These are phyloP conservation scores for Tetrapisispora taiwanensis DNA, from an alignment of 805 yeast genomes.

Conservation along the genomic window DNA sequence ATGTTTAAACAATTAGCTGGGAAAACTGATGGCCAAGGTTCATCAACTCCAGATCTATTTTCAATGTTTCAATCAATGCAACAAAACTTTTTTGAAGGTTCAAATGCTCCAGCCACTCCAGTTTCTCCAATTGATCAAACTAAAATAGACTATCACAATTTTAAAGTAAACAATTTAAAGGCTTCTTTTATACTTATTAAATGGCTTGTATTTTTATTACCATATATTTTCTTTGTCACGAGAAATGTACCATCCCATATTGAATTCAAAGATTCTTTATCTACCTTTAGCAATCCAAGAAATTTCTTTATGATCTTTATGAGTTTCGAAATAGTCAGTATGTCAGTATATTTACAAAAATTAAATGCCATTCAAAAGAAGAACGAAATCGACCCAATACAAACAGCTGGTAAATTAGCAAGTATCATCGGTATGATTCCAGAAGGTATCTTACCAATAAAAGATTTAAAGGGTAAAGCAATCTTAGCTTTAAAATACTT, in stretches of 20 bases:
- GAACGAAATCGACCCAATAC: slow-evolving; percentile 19
- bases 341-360: slow-evolving; percentile 25
- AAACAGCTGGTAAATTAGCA: slow-evolving; percentile 22
- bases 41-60: slow-evolving; percentile 19
- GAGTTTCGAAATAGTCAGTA: slow-evolving; percentile 26
- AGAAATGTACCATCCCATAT: slow-evolving; percentile 6
- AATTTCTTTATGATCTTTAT: slow-evolving; percentile 28
- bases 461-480: slow-evolving; percentile 21
- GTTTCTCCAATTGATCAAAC: slow-evolving; percentile 18
- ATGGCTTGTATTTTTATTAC: slow-evolving; percentile 25
- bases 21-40: slow-evolving; percentile 10
- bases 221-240: slow-evolving; percentile 23
- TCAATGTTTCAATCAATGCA: slow-evolving; percentile 18
- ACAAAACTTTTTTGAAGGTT: slow-evolving; percentile 4
- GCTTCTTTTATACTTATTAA: slow-evolving; percentile 23
- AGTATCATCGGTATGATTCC: slow-evolving; percentile 26
- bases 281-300: slow-evolving; percentile 15
- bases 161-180: slow-evolving; percentile 22
- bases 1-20: slow-evolving; percentile 22
- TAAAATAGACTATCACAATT: slow-evolving; percentile 20
- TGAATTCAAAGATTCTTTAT: slow-evolving; percentile 2
- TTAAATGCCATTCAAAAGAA: slow-evolving; percentile 19
- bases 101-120: slow-evolving; percentile 3
- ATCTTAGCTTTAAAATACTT: slow-evolving; percentile 22
- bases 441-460: slow-evolving; percentile 26